phyloP scores from a whole-genome alignment of 1,284 basidiomycete genomes.

The Anthracocystis walkeri region DNA sequence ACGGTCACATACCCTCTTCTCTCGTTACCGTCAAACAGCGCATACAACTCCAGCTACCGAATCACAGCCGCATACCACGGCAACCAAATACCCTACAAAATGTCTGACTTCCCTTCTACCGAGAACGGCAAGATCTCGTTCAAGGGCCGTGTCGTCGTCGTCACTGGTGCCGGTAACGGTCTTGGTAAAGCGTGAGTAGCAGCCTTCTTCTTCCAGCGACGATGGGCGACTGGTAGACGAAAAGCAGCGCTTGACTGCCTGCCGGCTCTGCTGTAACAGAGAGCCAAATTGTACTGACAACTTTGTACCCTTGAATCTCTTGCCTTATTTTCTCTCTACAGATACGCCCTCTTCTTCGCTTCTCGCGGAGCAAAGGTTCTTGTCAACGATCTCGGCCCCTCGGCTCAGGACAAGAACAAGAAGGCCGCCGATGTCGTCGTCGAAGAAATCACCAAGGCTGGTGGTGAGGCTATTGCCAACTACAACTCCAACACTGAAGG shows the following conservation, averaged over 20 bases:
- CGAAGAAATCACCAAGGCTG: constrained; percentile 80
- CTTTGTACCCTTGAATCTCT: background rate
- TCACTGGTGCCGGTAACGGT: constrained; percentile 96
- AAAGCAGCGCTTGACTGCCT: background rate
- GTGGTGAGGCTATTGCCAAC: constrained; percentile 79
- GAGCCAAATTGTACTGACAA: constrained; percentile 6
- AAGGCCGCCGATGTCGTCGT: constrained; percentile 92
- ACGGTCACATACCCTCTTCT: constrained; percentile 16
- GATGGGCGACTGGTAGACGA: background rate
- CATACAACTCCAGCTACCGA: constrained; percentile 8
- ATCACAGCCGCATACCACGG: constrained; percentile 23
- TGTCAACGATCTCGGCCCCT: constrained; percentile 67
- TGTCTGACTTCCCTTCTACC: constrained; percentile 65
- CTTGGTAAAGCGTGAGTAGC: constrained; percentile 84
- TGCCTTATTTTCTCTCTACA: constrained; percentile 67
- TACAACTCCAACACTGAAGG: constrained; percentile 91
- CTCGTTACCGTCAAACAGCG: constrained; percentile 8
- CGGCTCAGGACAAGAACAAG: constrained; percentile 89
- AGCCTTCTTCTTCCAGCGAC: background rate
- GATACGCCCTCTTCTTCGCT: constrained; percentile 91
- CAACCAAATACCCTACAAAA: constrained; percentile 30
- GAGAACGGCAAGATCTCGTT: constrained; percentile 73
- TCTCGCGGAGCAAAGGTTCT: constrained; percentile 87
- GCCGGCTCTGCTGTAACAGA: background rate
- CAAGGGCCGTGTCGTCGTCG: constrained; percentile 90